These are phyloP conservation scores for Tolypocladium endophyticum DNA, from an alignment of 2,329 filamentous ascomycete species.

Conservation along the genomic window DNA sequence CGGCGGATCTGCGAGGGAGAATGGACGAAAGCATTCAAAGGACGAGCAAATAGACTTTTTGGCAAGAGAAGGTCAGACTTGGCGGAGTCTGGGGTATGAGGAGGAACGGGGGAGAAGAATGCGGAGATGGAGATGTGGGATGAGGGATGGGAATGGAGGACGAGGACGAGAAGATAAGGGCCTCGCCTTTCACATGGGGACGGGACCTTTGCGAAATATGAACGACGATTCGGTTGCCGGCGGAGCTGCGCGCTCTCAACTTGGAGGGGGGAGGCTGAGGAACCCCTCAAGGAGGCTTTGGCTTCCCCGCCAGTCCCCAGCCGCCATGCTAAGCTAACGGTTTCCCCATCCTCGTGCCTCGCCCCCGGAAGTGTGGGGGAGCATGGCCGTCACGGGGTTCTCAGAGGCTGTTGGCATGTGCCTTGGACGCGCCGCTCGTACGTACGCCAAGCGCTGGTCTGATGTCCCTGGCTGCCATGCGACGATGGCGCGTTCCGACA, in stretches of 20 bases:
- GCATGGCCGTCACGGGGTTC: not conserved
- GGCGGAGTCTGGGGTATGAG: not conserved
- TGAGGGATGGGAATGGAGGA: not conserved
- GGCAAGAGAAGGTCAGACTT: not conserved
- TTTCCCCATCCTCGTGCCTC: not conserved
- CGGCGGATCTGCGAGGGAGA: constrained; percentile 10
- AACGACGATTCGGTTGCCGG: not conserved
- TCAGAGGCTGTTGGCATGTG: not conserved
- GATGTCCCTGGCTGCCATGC: not conserved
- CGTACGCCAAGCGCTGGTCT: too few relatives aligned
- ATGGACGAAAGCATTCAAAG: constrained; percentile 14
- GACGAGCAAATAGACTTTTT: not conserved
- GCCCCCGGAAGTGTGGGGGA: not conserved
- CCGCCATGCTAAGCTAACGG: not conserved
- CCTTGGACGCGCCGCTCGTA: not conserved
- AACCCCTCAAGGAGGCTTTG: not conserved
- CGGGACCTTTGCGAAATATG: not conserved
- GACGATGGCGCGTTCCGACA: not conserved
- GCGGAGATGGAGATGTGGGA: not conserved
- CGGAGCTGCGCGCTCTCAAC: not conserved
- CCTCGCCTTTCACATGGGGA: not conserved
- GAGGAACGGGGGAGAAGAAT: not conserved
- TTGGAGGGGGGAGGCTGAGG: not conserved
- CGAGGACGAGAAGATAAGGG: not conserved
- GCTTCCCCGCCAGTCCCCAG: not conserved